A percentile compares a stretch with the other conserved stretches of the same genome.
These are phyloP conservation scores for Geotrichum bryndzae DNA, from an alignment of 1,139 yeast species.

Conservation along the genomic window DNA sequence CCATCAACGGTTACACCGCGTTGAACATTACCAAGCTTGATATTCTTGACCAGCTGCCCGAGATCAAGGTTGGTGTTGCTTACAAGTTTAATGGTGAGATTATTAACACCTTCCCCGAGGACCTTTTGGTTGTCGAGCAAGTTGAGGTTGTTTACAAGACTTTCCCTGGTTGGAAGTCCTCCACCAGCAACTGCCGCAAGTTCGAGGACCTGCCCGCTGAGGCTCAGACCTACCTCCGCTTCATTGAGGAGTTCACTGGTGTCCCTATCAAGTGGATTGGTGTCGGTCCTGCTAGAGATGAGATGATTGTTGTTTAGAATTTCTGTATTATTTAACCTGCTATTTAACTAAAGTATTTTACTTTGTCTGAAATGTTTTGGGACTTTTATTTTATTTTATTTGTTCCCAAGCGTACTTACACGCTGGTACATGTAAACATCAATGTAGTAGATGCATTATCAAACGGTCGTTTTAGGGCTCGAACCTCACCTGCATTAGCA, in stretches of 20 bases:
- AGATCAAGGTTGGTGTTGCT: conserved; percentile 78
- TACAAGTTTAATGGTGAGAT: conserved; percentile 73
- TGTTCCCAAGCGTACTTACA: neutral
- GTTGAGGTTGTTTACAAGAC: conserved; percentile 89
- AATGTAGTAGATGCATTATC: neutral
- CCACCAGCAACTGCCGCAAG: conserved; percentile 63
- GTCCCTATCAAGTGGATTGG: conserved; percentile 97
- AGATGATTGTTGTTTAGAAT: conserved; percentile 27
- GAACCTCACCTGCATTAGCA: neutral
- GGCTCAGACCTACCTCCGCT: conserved; percentile 76
- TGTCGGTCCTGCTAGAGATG: conserved; percentile 92
- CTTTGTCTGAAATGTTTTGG: neutral
- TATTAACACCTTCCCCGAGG: conserved; percentile 85
- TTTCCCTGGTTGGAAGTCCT: conserved; percentile 90
- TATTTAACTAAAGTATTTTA: neutral
- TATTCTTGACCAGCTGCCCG: conserved; percentile 83
- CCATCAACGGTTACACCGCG: conserved; percentile 90
- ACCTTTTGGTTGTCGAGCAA: conserved; percentile 68
- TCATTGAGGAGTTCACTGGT: conserved; percentile 73
- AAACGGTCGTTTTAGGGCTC: neutral
- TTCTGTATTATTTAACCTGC: neutral
- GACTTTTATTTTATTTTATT: neutral
- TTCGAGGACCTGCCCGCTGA: conserved; percentile 81
- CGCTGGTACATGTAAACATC: neutral
- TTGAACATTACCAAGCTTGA: conserved; percentile 93